Conservation (phyloP, 2,329 filamentous ascomycete genomes). For the Pseudocercospora macadamiae region DNA sequence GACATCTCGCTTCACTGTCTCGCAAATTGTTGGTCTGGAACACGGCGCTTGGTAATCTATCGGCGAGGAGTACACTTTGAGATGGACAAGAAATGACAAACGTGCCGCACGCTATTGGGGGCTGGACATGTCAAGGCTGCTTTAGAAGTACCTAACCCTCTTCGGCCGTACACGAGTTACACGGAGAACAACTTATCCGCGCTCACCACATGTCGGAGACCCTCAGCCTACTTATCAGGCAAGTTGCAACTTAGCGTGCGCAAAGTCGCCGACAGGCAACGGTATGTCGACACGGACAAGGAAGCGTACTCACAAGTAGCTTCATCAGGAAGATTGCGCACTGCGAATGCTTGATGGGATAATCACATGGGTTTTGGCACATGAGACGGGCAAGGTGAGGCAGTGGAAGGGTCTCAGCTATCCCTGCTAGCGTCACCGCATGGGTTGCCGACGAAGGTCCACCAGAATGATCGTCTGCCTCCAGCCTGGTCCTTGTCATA, state of each 20-base stretch:
- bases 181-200: slow-evolving; percentile 3
- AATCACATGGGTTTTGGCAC: too few relatives aligned
- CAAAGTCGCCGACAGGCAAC: background rate
- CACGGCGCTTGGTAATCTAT: too few relatives aligned
- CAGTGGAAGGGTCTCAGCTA: background rate
- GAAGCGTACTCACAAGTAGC: background rate
- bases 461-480: background rate
- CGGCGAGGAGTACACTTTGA: too few relatives aligned
- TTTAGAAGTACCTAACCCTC: background rate
- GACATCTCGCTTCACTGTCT: background rate
- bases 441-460: background rate
- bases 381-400: too few relatives aligned
- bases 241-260: background rate
- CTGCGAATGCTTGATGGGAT: too few relatives aligned
- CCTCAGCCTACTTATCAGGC: background rate
- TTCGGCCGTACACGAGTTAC: background rate
- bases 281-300: background rate
- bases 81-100: background rate
- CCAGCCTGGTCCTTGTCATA: background rate
- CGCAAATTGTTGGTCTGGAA: background rate
- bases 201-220: background rate
- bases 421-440: background rate
- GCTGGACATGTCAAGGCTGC: background rate
- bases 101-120: background rate
- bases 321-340: too few relatives aligned